phyloP scores from a whole-genome alignment of 2,329 filamentous ascomycete species.

The Graphium sp. region DNA sequence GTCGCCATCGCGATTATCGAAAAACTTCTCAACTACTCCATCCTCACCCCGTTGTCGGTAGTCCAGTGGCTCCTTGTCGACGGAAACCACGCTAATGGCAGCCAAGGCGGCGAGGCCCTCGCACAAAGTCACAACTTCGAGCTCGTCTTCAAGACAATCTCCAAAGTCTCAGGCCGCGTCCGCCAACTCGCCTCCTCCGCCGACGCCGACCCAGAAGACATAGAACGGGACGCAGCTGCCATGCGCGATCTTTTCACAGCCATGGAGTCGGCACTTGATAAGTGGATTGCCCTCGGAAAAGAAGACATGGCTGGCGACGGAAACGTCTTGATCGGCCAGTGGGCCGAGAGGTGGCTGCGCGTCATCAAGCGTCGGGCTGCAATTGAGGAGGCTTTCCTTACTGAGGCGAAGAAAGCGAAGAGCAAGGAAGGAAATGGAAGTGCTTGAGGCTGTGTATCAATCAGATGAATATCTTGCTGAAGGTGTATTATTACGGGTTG shows the following conservation, averaged over 20 bases:
- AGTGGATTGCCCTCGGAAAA: slow-evolving; percentile 56
- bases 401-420: slow-evolving; percentile 15
- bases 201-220: slow-evolving; percentile 1
- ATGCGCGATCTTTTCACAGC: slow-evolving; percentile 68
- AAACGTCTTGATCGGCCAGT: slow-evolving; percentile 45
- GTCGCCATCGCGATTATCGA: slow-evolving; percentile 86
- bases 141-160: slow-evolving; percentile 73
- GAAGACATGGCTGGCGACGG: slow-evolving; percentile 42
- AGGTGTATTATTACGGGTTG: neutral
- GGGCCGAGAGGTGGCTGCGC: slow-evolving; percentile 75
- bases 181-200: slow-evolving; percentile 57
- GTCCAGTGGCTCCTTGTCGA: slow-evolving; percentile 74
- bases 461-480: neutral
- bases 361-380: slow-evolving; percentile 70
- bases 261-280: slow-evolving; percentile 61
- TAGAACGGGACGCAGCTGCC: slow-evolving; percentile 26
- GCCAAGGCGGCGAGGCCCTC: slow-evolving; percentile 46
- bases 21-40: slow-evolving; percentile 94
- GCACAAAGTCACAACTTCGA: slow-evolving; percentile 70
- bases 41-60: slow-evolving; percentile 71
- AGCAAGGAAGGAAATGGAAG: slow-evolving; percentile 5
- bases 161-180: slow-evolving; percentile 77
- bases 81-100: slow-evolving; percentile 27
- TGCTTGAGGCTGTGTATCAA: slow-evolving; percentile 1
- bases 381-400: slow-evolving; percentile 60